phyloP scores from a whole-genome alignment of 2,329 filamentous ascomycete genomes.

The Talaromyces funiculosus region DNA sequence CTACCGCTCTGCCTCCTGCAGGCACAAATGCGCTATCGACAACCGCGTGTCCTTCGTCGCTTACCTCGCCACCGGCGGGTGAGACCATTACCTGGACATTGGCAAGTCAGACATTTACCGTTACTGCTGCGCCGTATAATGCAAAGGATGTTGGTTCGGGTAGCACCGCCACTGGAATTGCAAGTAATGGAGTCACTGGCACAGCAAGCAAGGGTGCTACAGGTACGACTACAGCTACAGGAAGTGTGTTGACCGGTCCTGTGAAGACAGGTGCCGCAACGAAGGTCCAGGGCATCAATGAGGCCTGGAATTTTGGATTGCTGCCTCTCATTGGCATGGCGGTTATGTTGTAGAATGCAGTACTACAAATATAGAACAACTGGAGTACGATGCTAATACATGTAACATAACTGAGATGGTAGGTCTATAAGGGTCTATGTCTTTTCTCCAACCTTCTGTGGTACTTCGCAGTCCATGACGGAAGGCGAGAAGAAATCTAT shows the following conservation, averaged over 20 bases:
- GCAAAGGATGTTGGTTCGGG: conserved; percentile 15
- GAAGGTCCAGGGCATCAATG: background rate
- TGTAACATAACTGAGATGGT: background rate
- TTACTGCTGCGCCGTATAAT: conserved; percentile 29
- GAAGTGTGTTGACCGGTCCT: background rate
- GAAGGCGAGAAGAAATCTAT: background rate
- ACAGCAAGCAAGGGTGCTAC: background rate
- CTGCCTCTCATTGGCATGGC: background rate
- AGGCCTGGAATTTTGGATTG: background rate
- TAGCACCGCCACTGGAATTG: background rate
- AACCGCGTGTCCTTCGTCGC: conserved; percentile 26
- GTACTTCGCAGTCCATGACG: background rate
- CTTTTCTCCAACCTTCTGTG: background rate
- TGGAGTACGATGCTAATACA: background rate
- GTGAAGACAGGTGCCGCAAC: background rate
- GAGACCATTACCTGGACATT: conserved; percentile 33
- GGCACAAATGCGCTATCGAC: conserved; percentile 26
- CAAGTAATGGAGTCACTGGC: background rate
- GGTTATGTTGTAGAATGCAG: background rate
- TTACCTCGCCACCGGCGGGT: conserved; percentile 30
- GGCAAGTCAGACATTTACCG: conserved; percentile 28
- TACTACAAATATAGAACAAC: background rate
- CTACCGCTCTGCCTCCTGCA: conserved; percentile 21
- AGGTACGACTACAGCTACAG: background rate
- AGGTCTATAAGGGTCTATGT: too few relatives aligned